Evolutionary conservation across 2,329 filamentous ascomycete genomes (phyloP).

Genomic region (Arthroderma uncinatum): DNA sequence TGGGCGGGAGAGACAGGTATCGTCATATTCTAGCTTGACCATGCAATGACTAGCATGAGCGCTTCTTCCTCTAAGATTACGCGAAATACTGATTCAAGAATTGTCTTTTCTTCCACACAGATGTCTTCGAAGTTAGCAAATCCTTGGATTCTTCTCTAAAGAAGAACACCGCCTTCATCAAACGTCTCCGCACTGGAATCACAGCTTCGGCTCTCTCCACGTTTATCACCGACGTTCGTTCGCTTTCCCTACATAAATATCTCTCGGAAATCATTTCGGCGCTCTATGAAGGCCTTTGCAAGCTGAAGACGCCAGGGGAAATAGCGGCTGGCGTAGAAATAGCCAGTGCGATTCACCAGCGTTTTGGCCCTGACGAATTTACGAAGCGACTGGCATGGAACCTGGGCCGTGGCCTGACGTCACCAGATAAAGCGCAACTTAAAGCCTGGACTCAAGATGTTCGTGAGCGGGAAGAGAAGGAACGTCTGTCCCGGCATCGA

Average conservation of each 20-base stretch:
- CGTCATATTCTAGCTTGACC: conserved; percentile 15
- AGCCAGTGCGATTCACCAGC: conserved; percentile 86
- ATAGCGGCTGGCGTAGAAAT: conserved; percentile 87
- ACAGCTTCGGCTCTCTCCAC: conserved; percentile 67
- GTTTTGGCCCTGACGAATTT: conserved; percentile 82
- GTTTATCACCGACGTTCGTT: conserved; percentile 81
- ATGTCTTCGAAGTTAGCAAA: conserved; percentile 63
- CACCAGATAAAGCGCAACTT: conserved; percentile 72
- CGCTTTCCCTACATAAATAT: conserved; percentile 88
- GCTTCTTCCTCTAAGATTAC: conserved; percentile 9
- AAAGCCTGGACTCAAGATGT: conserved; percentile 70
- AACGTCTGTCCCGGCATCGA: conserved; percentile 74
- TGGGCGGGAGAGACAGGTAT: conserved; percentile 84
- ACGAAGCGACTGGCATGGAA: conserved; percentile 88
- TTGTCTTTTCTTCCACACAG: conserved; percentile 34
- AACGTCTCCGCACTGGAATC: conserved; percentile 82
- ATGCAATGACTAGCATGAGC: not conserved
- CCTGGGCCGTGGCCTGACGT: conserved; percentile 78
- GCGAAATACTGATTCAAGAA: conserved; percentile 15
- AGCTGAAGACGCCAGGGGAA: conserved; percentile 82
- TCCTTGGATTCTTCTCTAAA: conserved; percentile 90
- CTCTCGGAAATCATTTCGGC: conserved; percentile 93
- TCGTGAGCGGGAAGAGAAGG: conserved; percentile 91
- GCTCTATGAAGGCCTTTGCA: conserved; percentile 87
- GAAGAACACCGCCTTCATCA: conserved; percentile 98